Evolutionary conservation across 2,329 filamentous ascomycete genomes (phyloP), one percentile per base, ranked within the genome.

Genomic region (Talaromyces verruculosus): DNA sequence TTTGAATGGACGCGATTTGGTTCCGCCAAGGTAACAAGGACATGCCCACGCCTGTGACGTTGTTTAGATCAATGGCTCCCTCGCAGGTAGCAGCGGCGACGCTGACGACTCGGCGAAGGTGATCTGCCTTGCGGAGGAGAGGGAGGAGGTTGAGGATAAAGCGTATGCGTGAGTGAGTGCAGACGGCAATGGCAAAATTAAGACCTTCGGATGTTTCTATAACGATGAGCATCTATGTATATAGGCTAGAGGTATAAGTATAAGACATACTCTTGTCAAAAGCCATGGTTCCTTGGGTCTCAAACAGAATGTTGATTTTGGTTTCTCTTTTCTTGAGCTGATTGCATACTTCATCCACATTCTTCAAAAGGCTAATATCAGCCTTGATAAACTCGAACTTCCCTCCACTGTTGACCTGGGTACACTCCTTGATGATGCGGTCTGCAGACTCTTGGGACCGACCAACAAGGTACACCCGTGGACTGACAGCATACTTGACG

Each of bases 141-240:
- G 87, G 87, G 8, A 88, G 82, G 0, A 90, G 81, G 63, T 87
- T 86, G 53, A 80, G 65, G 13, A 84, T 79, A 70, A 88, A 85
- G 45, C 85, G 84, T 68, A 84, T 81, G 22, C 87, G 87, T 4
- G 84, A 80, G 75, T 89, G 88, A 75, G 84, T 85, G 22, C 79
- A 78, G 17, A 89, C 78, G 7, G 83, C 79, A 28, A 82, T 79
- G 37, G 82, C 79, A 33, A 81, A 78, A 61, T 86, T 81, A 1
- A 90, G 77, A 2, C 84, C 85, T 74, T 90, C 88, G 0, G 76
- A 61, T 0, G 86, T 88, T 67, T 88, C 87, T 85, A 62, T 5
- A 19, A 63, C 33, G 72, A 69, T 3, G 5, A 43, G 10, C 49
- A 55, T 11, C 28, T 33, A 25, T 5, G 3, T 11, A 10, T 35